phyloP scores from a whole-genome alignment of 306 rosid species.

The Lathyrus tuberosus region DNA sequence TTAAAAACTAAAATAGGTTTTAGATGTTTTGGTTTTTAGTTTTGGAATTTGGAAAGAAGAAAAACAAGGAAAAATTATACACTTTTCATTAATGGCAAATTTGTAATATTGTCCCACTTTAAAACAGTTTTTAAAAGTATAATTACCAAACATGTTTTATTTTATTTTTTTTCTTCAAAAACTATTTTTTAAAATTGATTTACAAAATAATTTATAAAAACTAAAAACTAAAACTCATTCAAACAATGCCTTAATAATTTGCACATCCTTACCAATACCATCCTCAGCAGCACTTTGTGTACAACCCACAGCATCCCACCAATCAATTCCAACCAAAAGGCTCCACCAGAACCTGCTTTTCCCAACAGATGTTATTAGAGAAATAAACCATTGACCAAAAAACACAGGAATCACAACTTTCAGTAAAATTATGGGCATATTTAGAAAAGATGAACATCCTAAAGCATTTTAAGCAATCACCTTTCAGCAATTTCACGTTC shows the following conservation, averaged over 20 bases:
- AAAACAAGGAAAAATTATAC: no score
- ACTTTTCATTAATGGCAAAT: no score
- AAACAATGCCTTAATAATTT: slow-evolving; percentile 8
- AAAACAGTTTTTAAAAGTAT: no score
- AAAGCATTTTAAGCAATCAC: slow-evolving; percentile 47
- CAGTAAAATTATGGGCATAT: slow-evolving; percentile 18
- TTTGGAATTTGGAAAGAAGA: no score
- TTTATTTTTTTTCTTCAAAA: no score
- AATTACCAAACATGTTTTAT: no score
- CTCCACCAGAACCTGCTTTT: slow-evolving; percentile 97
- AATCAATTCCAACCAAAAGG: slow-evolving; percentile 96
- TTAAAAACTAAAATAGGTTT: no score
- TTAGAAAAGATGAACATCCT: slow-evolving; percentile 7
- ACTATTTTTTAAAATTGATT: no score
- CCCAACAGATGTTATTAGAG: slow-evolving; percentile 41
- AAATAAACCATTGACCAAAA: slow-evolving; percentile 24
- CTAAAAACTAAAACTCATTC: no score
- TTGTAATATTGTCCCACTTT: no score
- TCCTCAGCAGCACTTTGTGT: slow-evolving; percentile 99
- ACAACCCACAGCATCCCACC: slow-evolving; percentile 99
- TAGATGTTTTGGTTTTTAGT: no score
- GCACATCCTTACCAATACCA: slow-evolving; percentile 76
- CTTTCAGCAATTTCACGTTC: slow-evolving; percentile 99
- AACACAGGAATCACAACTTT: slow-evolving; percentile 29
- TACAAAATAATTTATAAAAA: no score